Evolutionary conservation across 495 filamentous ascomycete species (phyloP), one percentile per base, ranked within the genome.

Genomic region (Lichina pygmaea): DNA sequence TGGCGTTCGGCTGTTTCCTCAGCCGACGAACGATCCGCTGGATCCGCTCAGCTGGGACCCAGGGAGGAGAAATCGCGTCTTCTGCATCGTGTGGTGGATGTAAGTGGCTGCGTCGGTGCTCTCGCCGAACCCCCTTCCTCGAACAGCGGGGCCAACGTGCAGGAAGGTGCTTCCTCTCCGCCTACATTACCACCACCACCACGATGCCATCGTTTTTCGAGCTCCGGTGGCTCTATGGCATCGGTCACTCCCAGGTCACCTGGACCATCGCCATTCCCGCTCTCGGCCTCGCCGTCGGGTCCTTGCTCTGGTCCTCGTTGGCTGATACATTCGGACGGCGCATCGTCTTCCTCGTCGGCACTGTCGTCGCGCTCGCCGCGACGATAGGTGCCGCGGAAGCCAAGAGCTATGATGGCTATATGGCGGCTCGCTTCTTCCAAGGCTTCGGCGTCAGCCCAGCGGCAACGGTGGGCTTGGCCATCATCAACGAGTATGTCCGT

Each of bases 191-290:
- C 5, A 75, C 72, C 0, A 71, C 67, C 3, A 72, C 72, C 0
- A 66, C 76, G 2, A 66, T 77, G 2, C 71, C 71, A 2, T 71
- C 71, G 0, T 75, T 75, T 50, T 45, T 59, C 0, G 58, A 62
- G 10, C 61, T 75, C 13, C 65, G 73, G 50, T 51, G 57, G 16
- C 57, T 68, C 44, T 72, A 65, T 51, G 45, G 50, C 34, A 63
- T 70, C 48, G 57, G 51, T 33, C 66, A 69, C 49, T 56, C 64
- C 3, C 61, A 73, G 49, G 64, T 69, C 17, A 74, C 75, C 55
- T 77, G 72, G 72, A 77, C 71, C 2, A 64, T 77, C 31, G 72
- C 72, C 24, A 59, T 77, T 44, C 72, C 72, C 0, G 68, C 71
- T 0, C 57, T 76, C 7, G 73, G 73, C 0, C 62, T 77, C 6